Evolutionary conservation across 352 stramenopile species (phyloP).

Genomic region (Phytophthora meadii): DNA sequence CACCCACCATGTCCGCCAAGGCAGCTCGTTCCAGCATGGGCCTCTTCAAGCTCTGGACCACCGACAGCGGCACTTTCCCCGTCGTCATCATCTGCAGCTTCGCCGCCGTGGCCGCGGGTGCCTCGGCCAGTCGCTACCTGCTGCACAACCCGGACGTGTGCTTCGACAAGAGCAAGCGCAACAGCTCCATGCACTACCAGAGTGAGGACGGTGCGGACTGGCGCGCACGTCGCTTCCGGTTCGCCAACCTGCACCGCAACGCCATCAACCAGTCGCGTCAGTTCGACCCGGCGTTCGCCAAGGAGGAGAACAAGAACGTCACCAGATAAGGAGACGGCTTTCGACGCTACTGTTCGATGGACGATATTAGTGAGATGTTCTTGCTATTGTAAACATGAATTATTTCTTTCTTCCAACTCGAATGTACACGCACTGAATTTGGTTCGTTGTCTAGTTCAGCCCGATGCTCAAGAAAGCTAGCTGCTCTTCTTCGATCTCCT

Average conservation of each 20-base stretch:
- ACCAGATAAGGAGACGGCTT: neutral
- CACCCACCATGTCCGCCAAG: slow-evolving; percentile 33
- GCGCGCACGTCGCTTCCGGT: slow-evolving; percentile 53
- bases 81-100: slow-evolving; percentile 49
- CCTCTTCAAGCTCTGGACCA: slow-evolving; percentile 60
- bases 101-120: slow-evolving; percentile 37
- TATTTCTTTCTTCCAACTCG: neutral
- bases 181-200: slow-evolving; percentile 43
- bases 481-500: slow-evolving; percentile 19
- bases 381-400: slow-evolving; percentile 8
- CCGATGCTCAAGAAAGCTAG: slow-evolving; percentile 18
- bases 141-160: slow-evolving; percentile 47
- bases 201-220: slow-evolving; percentile 38
- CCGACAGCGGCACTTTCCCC: slow-evolving; percentile 55
- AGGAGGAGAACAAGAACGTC: slow-evolving; percentile 56
- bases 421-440: neutral
- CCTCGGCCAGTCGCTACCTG: slow-evolving; percentile 39
- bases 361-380: neutral
- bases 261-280: slow-evolving; percentile 72
- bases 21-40: slow-evolving; percentile 41
- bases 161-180: slow-evolving; percentile 50
- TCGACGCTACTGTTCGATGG: slow-evolving; percentile 4
- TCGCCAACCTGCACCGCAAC: slow-evolving; percentile 61
- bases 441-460: slow-evolving; percentile 9
- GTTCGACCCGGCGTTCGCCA: slow-evolving; percentile 56